These are phyloP conservation scores for Rhizophlyctis rosea DNA, from an alignment of 192 early-diverging fungal species.

Conservation along the genomic window DNA sequence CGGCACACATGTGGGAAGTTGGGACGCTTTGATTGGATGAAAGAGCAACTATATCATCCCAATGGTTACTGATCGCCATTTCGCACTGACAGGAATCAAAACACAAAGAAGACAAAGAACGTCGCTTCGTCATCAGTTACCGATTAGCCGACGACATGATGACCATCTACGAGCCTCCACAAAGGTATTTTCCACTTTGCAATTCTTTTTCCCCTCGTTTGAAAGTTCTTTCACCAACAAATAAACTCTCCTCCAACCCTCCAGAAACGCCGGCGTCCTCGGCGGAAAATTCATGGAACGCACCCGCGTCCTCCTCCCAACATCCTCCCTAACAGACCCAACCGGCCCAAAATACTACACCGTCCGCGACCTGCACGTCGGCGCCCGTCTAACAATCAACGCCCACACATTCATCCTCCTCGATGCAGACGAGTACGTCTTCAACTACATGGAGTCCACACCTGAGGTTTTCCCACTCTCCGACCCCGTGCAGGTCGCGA, in stretches of 20 bases:
- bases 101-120: conserved; percentile 55
- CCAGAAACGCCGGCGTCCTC: conserved; percentile 56
- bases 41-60: too few species aligned
- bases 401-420: conserved; percentile 51
- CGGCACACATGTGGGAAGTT: too few species aligned
- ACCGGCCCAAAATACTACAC: conserved; percentile 52
- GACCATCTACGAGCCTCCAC: conserved; percentile 64
- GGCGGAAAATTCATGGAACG: conserved; percentile 66
- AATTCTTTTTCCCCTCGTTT: background rate
- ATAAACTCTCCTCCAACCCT: background rate
- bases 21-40: too few species aligned
- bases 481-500: conserved; percentile 23
- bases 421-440: conserved; percentile 66
- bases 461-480: conserved; percentile 23
- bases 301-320: conserved; percentile 55
- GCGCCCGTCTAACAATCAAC: conserved; percentile 49
- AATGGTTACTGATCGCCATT: too few species aligned
- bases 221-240: conserved; percentile 4
- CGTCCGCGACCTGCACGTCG: conserved; percentile 48
- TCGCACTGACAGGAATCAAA: conserved; percentile 68
- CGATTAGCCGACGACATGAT: conserved; percentile 61
- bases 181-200: conserved; percentile 35
- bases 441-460: conserved; percentile 48
- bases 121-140: conserved; percentile 61
- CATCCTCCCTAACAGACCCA: conserved; percentile 34